Evolutionary conservation across 306 rosid species (phyloP).

Genomic region (Pachyrhizus erosus): DNA sequence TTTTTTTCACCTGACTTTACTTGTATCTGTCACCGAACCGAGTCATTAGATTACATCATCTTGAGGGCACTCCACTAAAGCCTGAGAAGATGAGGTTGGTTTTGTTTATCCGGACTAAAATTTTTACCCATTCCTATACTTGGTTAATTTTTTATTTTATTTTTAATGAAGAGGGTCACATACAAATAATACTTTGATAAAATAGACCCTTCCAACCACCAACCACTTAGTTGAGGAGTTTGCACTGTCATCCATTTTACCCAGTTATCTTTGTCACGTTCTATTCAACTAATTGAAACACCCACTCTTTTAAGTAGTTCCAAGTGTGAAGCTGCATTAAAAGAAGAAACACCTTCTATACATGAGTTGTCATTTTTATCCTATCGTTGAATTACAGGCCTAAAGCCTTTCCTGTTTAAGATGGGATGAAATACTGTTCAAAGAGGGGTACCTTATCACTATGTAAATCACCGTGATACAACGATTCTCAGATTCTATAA

Average conservation of each 20-base stretch:
- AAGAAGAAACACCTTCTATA: constrained; percentile 7
- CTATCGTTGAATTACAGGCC: background rate
- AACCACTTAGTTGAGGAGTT: constrained; percentile 9
- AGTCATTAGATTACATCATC: background rate
- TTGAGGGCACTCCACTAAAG: background rate
- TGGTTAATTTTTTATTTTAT: background rate
- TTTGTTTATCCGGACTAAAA: background rate
- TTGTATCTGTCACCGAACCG: background rate
- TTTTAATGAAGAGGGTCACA: background rate
- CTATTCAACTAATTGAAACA: constrained; percentile 30
- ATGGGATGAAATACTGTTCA: constrained; percentile 15
- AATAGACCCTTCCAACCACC: background rate
- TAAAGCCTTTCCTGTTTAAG: constrained; percentile 11
- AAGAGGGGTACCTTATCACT: constrained; percentile 12
- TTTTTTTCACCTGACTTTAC: background rate
- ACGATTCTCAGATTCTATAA: constrained; percentile 37
- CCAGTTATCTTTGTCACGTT: constrained; percentile 34
- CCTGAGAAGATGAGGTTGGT: background rate
- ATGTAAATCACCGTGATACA: background rate
- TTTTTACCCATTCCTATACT: background rate
- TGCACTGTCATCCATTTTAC: constrained; percentile 12
- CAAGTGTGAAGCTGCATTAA: constrained; percentile 21
- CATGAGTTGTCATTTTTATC: constrained; percentile 40
- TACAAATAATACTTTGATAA: constrained; percentile 1
- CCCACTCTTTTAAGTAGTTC: constrained; percentile 7